Evolutionary conservation across 805 yeast genomes (phyloP), one percentile per base, ranked within the genome.

Genomic region (Candida incommunis): DNA sequence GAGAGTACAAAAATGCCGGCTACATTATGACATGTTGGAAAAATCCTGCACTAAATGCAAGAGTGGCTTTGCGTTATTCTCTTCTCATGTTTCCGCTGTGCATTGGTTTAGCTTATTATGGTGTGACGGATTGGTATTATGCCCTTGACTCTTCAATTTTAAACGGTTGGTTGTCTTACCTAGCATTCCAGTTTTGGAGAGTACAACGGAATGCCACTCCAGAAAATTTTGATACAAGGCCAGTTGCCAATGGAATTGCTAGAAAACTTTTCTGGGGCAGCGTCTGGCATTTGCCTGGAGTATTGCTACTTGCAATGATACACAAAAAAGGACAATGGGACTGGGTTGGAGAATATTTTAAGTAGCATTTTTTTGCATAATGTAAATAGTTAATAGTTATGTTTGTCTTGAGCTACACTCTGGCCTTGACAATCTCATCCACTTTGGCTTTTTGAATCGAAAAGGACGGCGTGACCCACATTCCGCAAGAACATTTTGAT

Each of bases 241-340:
- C 27, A 52, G 52, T 43, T 45, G 94, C 2, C 77, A 74, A 54
- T 53, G 68, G 1, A 80, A 76, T 60, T 31, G 97, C 98, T 1
- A 78, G 83, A 48, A 81, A 80, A 59, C 71, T 88, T 40, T 92
- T 92, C 61, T 84, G 95, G 94, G 85, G 94, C 34, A 82, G 95
- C 23, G 95, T 92, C 1, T 77, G 90, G 78, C 97, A 92, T 54
- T 66, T 92, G 41, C 98, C 99, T 0, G 88, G 82, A 0, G 81
- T 94, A 15, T 66, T 92, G 45, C 80, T 87, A 18, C 66, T 92
- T 48, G 96, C 97, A 1, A 90, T 92, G 87, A 61, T 92, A 43
- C 97, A 92, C 63, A 92, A 92, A 64, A 80, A 80, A 60, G 96
- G 96, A 3, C 86, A 87, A 59, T 90, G 96, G 96, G 95, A 87